Evolutionary conservation across 495 filamentous ascomycete species (phyloP), one percentile per base, ranked within the genome.

Genomic region (Lasiosphaeria ovina): DNA sequence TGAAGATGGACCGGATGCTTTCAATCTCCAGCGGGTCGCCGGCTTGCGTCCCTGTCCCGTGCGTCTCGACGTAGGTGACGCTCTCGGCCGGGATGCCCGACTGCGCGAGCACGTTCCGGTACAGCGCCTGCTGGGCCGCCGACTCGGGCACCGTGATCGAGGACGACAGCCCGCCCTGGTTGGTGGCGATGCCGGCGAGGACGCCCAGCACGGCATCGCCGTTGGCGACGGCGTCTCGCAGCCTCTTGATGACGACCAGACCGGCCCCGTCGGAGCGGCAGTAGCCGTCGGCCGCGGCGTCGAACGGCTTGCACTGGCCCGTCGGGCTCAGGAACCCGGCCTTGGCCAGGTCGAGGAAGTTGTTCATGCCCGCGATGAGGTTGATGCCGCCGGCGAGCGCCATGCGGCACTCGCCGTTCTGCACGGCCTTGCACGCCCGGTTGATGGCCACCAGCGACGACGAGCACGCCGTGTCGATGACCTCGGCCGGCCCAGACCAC

Each of bases 1-100:
- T n/a, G 64, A 93, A 93, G n/a, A 85, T 78, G 54, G 85, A 82
- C 17, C 83, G 78, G 16, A 90, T 81, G 14, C 81, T 85, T 42
- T 74, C 69, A 79, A 89, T 85, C 69, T 91, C 88, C 0, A 79
- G 77, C 64, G 45, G 81, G 67, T 91, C 88, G 3, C 88, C 88
- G 11, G 84, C 86, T 57, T 86, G 85, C 0, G 88, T 90, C 3
- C 88, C 89, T 2, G 89, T 91, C 10, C 89, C 89, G 64, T 92
- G 89, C 75, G 87, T 86, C 64, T 92, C 89, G 36, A 91, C 79
- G 63, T 89, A 89, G 59, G 79, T 81, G 31, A 90, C 69, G 31
- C 85, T 81, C 42, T 80, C 76, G 1, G 87, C 80, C 38, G 85
- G 76, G 10, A 84, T 66, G 33, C 83, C 78, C 2, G 85, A 82